A percentile compares a stretch with the other conserved stretches of the same genome.
Conservation (phyloP, 2,329 filamentous ascomycete genomes). For the Verticillium klebahnii region DNA sequence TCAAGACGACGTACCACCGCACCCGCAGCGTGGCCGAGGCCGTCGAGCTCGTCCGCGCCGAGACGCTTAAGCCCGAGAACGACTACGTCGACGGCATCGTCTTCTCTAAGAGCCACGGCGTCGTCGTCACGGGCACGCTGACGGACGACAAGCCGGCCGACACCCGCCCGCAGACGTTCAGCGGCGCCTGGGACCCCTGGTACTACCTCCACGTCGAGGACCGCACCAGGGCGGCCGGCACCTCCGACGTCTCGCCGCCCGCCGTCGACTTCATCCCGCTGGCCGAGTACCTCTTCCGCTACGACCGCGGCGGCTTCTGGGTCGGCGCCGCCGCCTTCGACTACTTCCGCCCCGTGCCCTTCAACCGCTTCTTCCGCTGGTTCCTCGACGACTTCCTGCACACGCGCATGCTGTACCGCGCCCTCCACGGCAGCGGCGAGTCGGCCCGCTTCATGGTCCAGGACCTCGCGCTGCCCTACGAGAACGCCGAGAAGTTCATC, state of each 20-base stretch:
- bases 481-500: constrained; percentile 46
- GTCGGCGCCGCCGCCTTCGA: constrained; percentile 61
- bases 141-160: constrained; percentile 47
- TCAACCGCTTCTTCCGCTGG: constrained; percentile 61
- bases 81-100: constrained; percentile 75
- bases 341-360: constrained; percentile 63
- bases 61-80: constrained; percentile 36
- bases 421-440: constrained; percentile 63
- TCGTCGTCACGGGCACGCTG: constrained; percentile 61
- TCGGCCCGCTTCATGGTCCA: constrained; percentile 63
- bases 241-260: constrained; percentile 16
- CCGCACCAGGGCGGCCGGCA: constrained; percentile 22
- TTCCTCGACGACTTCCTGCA: constrained; percentile 69
- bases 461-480: constrained; percentile 57
- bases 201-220: constrained; percentile 68
- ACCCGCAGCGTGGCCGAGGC: constrained; percentile 42
- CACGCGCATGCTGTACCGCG: constrained; percentile 70
- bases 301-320: constrained; percentile 74
- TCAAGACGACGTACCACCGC: constrained; percentile 59
- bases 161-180: constrained; percentile 47
- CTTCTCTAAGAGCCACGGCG: constrained; percentile 56
- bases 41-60: constrained; percentile 42
- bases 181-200: constrained; percentile 63
- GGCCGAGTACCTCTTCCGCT: constrained; percentile 71
- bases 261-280: constrained; percentile 57